Evolutionary conservation across 108 stramenopile genomes (phyloP).

Genomic region (Discostella stelligeroides): DNA sequence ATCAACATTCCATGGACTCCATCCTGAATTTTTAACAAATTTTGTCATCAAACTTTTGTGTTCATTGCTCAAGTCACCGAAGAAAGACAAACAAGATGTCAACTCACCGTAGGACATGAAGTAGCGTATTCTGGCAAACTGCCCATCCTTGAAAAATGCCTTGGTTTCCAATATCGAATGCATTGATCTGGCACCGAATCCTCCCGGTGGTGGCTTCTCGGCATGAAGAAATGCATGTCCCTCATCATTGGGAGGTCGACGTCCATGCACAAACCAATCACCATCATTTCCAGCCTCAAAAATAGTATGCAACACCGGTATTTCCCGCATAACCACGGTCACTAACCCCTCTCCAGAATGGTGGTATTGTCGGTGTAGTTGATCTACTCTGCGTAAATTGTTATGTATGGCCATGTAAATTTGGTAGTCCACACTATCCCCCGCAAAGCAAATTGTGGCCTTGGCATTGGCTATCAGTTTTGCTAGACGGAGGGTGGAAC

Average conservation of each 20-base stretch:
- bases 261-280: constrained; percentile 21
- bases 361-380: constrained; percentile 14
- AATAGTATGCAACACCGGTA: constrained; percentile 9
- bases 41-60: neutral
- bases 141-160: constrained; percentile 7
- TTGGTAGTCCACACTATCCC: constrained; percentile 32
- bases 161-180: constrained; percentile 29
- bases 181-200: constrained; percentile 17
- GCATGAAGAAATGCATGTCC: constrained; percentile 16
- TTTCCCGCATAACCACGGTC: constrained; percentile 2
- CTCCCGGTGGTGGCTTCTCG: constrained; percentile 8
- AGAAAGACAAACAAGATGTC: neutral
- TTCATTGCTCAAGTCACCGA: no score
- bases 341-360: neutral
- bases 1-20: constrained; percentile 32
- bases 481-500: constrained; percentile 15
- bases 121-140: constrained; percentile 21
- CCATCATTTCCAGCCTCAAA: constrained; percentile 12
- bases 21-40: neutral
- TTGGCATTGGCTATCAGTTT: constrained; percentile 17
- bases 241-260: constrained; percentile 18
- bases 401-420: constrained; percentile 22
- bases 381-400: constrained; percentile 15
- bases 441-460: constrained; percentile 21
- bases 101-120: constrained; percentile 23